Base-by-base conservation (phyloP, 805 yeast genomes). In the Alloascoidea hylecoeti region DNA sequence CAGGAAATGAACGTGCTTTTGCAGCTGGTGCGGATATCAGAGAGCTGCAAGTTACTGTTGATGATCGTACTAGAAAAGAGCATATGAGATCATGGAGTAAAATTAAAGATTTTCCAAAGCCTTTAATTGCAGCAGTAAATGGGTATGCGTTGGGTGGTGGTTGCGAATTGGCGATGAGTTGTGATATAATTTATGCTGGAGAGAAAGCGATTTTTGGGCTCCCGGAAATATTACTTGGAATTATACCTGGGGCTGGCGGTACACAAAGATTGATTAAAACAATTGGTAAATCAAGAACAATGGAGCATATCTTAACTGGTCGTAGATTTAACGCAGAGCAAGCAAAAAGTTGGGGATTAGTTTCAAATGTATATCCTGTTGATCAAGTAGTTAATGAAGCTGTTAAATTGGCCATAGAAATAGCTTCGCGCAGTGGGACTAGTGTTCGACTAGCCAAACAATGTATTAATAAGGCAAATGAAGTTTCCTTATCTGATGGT, bases 21-120 rank as follows among this genome's bases (percentile, higher is more conserved):
- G 74, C 75, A 36, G 72, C 75, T 5, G 75, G 75, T 14, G 75
- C 75, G 9, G 75, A 69, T 45, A 70, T 69, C 53, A 66, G 66
- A 50, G 70, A 67, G 49, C 66, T 69, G 71, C 50, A 57, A 44
- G 50, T 50, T 45, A 50, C 58, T 1, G 54, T 58, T 28, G 59
- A 63, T 19, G 57, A 56, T 15, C 64, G 60, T 6, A 49, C 51
- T 18, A 53, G 53, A 36, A 42, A 43, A 30, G 53, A 58, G 42
- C 62, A 57, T 46, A 53, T 66, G 34, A 59, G 54, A 23, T 46
- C 50, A 38, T 64, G 72, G 47, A 42, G 47, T 5, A 48, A 48
- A 9, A 35, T 63, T 13, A 49, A 55, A 17, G 39, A 39, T 12
- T 52, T 57, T 37, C 46, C 44, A 15, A 53, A 61, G 36, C 69